Evolutionary conservation across 192 early-diverging fungal species (phyloP).

Genomic region (Backusella tarrabulga): DNA sequence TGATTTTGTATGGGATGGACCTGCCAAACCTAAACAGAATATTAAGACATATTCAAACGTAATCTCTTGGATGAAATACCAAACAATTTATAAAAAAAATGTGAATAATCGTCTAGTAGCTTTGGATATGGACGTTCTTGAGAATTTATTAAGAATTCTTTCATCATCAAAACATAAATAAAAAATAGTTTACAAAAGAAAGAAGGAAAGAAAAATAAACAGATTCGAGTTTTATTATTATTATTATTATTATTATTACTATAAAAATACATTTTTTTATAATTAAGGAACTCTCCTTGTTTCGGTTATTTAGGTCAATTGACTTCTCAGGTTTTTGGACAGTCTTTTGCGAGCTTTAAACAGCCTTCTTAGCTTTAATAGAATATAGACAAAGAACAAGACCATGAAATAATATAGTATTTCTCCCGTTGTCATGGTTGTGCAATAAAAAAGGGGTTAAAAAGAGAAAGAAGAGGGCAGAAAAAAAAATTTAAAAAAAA

Average conservation of each 20-base stretch:
- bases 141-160: not conserved
- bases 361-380: not conserved
- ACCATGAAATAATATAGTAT: not conserved
- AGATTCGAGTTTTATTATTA: not conserved
- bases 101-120: not conserved
- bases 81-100: not conserved
- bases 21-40: not conserved
- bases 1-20: not conserved
- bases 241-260: not conserved
- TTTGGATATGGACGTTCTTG: not conserved
- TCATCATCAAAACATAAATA: not conserved
- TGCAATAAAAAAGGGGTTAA: not conserved
- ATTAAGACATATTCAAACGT: too few species aligned
- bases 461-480: not conserved
- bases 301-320: slow-evolving; percentile 1
- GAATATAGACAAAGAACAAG: not conserved
- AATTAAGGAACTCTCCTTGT: not conserved
- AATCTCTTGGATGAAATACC: not conserved
- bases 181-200: not conserved
- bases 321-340: not conserved
- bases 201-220: not conserved
- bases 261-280: not conserved
- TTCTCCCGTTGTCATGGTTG: not conserved
- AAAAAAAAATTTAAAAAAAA: not conserved
- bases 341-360: not conserved